A percentile compares a stretch with the other conserved stretches of the same genome.
phyloP scores from a whole-genome alignment of 108 stramenopile species.

The Asterionellopsis glacialis region DNA sequence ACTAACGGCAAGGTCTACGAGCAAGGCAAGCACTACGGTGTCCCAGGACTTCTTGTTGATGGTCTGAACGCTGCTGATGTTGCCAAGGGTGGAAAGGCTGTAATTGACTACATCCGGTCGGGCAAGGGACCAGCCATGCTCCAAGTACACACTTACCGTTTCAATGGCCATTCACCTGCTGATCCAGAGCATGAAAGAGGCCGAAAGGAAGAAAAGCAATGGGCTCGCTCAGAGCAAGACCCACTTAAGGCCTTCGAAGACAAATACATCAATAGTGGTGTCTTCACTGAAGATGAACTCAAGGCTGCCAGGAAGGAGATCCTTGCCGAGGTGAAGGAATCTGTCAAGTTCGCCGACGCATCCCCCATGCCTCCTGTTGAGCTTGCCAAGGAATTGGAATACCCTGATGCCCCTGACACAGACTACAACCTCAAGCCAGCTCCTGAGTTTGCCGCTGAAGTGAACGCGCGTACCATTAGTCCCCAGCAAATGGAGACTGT shows the following conservation, averaged over 20 bases:
- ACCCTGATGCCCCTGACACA: slow-evolving; percentile 92
- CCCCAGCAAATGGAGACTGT: slow-evolving; percentile 70
- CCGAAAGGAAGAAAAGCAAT: slow-evolving; percentile 97
- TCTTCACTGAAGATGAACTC: slow-evolving; percentile 89
- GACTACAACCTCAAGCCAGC: slow-evolving; percentile 89
- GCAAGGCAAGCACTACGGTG: slow-evolving; percentile 94
- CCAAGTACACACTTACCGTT: slow-evolving; percentile 97
- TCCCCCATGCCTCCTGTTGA: slow-evolving; percentile 90
- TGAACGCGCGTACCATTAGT: slow-evolving; percentile 81
- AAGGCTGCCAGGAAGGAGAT: slow-evolving; percentile 78
- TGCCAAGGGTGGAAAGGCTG: slow-evolving; percentile 93
- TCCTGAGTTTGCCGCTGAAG: slow-evolving; percentile 79
- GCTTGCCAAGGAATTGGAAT: slow-evolving; percentile 97
- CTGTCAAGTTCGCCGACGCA: slow-evolving; percentile 89
- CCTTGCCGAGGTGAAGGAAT: slow-evolving; percentile 81
- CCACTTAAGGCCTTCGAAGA: slow-evolving; percentile 95
- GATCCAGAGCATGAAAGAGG: slow-evolving; percentile 99
- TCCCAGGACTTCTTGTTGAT: slow-evolving; percentile 91
- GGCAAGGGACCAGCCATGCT: slow-evolving; percentile 94
- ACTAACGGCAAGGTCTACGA: slow-evolving; percentile 87
- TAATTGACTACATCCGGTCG: slow-evolving; percentile 91
- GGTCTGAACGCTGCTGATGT: slow-evolving; percentile 90
- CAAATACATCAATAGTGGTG: slow-evolving; percentile 57
- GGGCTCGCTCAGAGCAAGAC: slow-evolving; percentile 93
- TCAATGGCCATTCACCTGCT: slow-evolving; percentile 97